Evolutionary conservation across 1,284 basidiomycete genomes (phyloP).

Genomic region (Ustilago vetiveriae): DNA sequence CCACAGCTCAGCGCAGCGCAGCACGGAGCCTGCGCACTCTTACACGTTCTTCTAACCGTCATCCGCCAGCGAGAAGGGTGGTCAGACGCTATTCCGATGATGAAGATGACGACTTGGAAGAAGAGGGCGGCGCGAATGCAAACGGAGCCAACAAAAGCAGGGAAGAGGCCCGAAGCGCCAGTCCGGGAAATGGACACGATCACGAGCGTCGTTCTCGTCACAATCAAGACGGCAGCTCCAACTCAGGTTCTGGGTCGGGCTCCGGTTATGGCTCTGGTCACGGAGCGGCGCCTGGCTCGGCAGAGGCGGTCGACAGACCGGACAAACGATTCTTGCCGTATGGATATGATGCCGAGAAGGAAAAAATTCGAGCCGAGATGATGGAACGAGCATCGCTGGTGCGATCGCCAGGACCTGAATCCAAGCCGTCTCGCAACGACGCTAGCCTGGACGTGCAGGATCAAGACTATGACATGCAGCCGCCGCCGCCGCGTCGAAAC

Average conservation of each 20-base stretch:
- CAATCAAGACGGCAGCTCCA: conserved; percentile 31
- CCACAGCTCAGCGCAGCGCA: conserved; percentile 40
- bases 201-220: conserved; percentile 9
- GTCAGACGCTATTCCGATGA: conserved; percentile 57
- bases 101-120: conserved; percentile 53
- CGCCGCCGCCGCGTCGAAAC: conserved; percentile 36
- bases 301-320: conserved; percentile 16
- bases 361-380: conserved; percentile 38
- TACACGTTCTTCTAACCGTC: conserved; percentile 40
- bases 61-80: conserved; percentile 54
- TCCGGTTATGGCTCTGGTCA: conserved; percentile 27
- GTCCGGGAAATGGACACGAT: conserved; percentile 16
- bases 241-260: conserved; percentile 23
- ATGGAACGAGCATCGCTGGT: conserved; percentile 48
- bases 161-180: conserved; percentile 23
- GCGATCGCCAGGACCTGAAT: conserved; percentile 33
- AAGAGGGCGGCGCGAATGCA: conserved; percentile 9
- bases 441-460: conserved; percentile 2
- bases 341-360: conserved; percentile 43
- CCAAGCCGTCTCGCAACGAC: neutral
- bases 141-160: conserved; percentile 17
- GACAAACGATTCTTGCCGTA: conserved; percentile 35
- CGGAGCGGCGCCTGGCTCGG: conserved; percentile 16
- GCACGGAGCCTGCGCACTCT: conserved; percentile 43
- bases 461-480: conserved; percentile 32